Base-by-base conservation (phyloP, 2,329 filamentous ascomycete species). In the Claviceps monticola region DNA sequence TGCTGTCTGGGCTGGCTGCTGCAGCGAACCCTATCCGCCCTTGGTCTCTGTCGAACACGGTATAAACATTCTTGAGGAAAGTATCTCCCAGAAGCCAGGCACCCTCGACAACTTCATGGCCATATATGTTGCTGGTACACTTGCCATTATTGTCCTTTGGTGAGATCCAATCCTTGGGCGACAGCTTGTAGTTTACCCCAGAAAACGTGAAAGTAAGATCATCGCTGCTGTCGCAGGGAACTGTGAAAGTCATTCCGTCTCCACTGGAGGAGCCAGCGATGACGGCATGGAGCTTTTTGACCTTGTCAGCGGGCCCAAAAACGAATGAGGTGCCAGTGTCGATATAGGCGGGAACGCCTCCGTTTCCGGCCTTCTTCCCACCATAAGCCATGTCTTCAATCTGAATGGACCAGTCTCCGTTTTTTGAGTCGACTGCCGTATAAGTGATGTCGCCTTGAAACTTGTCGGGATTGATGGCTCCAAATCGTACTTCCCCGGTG, bases 1-100 rank as follows among this genome's bases (percentile, higher is more conserved):
- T 48, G 36, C 46, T 39, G 26, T 46, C 45, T 6, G 49, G 39
- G 6, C 43, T 42, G 43, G 54, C 57, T 19, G 53, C 48, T 14
- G 48, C 56, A 19, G 58, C 56, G 19, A 55, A 50, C 23, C 49
- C 85, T 56, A 89, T 79, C 49, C 75, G 76, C 44, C 66, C 68
- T 56, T 80, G 62, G 56, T 91, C 88, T 50, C 79, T 79, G 64
- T 95, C 89, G 63, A 94, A 95, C 23, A 93, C 83, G 1, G 80
- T 74, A 63, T 95, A 95, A 16, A 95, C 88, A 59, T 94, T 95
- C 71, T 94, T 95, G 55, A 95, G 68, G 60, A 95, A 95, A 1
- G 84, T 79, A 57, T 89, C 88, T 2, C 89, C 89, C 1, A 95
- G 67, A n/a, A 95, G 73, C 88, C 88, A 95, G 29, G 81, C 59